A percentile compares a stretch with the other conserved stretches of the same genome.
Evolutionary conservation across 768 basidiomycete genomes (phyloP).

Genomic region (Naematelia encephala): DNA sequence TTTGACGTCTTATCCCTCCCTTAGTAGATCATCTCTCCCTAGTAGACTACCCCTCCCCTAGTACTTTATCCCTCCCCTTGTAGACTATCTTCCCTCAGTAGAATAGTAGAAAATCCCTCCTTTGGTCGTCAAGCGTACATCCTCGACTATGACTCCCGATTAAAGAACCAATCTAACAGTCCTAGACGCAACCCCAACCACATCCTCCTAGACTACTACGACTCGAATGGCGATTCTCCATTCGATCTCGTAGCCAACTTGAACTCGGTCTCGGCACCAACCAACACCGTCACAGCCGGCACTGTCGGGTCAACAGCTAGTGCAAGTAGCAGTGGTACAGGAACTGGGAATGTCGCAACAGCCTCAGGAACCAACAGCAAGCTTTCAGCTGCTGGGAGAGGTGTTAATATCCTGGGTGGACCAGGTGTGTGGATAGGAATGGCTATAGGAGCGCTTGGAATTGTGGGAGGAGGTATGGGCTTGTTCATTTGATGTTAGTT

Average conservation of each 20-base stretch:
- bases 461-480: background rate
- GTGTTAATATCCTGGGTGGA: slow-evolving; percentile 1
- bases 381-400: slow-evolving; percentile 1
- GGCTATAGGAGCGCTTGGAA: background rate
- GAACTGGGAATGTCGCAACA: slow-evolving; percentile 3
- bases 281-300: slow-evolving; percentile 41
- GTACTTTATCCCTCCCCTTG: no score
- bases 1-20: no score
- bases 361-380: slow-evolving; percentile 3
- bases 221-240: slow-evolving; percentile 40
- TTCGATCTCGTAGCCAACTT: slow-evolving; percentile 45
- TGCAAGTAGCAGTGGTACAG: slow-evolving; percentile 2
- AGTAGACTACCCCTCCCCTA: no score
- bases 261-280: slow-evolving; percentile 48
- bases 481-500: background rate
- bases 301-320: slow-evolving; percentile 13
- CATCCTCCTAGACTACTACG: slow-evolving; percentile 48
- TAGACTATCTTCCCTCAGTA: no score
- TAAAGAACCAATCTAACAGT: slow-evolving; percentile 1
- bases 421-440: background rate
- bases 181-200: slow-evolving; percentile 43
- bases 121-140: no score
- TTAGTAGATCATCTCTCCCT: no score
- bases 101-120: no score
- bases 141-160: no score